phyloP scores from a whole-genome alignment of 2,329 filamentous ascomycete genomes.

The Colletotrichum acutatum region DNA sequence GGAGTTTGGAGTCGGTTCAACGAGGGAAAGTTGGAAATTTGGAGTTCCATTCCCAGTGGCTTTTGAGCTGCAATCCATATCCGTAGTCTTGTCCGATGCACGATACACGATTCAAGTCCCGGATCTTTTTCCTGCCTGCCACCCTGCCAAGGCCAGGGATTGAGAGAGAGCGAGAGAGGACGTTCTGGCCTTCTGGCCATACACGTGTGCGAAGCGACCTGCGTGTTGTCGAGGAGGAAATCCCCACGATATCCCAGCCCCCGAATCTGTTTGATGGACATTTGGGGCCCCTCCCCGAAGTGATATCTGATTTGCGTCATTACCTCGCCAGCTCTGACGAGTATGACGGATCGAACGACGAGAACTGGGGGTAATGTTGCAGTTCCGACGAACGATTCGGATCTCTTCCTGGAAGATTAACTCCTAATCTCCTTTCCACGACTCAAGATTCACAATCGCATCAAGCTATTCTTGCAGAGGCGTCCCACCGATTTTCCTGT shows the following conservation, averaged over 20 bases:
- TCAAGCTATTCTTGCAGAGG: not conserved
- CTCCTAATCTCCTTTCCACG: not conserved
- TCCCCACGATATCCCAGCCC: not conserved
- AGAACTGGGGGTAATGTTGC: not conserved
- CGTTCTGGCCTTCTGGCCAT: not conserved
- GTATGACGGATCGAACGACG: constrained; percentile 15
- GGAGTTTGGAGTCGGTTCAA: not conserved
- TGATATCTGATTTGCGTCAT: constrained; percentile 33
- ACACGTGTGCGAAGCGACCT: not conserved
- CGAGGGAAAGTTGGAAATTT: not conserved
- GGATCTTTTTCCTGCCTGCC: not conserved
- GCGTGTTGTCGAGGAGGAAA: not conserved
- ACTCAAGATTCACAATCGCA: not conserved
- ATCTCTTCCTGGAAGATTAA: not conserved
- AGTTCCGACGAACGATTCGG: not conserved
- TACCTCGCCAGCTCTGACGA: not conserved
- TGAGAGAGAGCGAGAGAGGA: not conserved
- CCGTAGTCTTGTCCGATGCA: not conserved
- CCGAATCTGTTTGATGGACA: constrained; percentile 5
- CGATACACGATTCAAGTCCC: constrained; percentile 2
- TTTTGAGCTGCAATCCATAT: not conserved
- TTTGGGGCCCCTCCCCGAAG: not conserved
- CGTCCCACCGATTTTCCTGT: not conserved
- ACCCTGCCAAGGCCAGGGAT: not conserved
- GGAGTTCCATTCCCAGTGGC: not conserved